phyloP scores from a whole-genome alignment of 78 protist species.

The Monocercomonoides exilis region DNA sequence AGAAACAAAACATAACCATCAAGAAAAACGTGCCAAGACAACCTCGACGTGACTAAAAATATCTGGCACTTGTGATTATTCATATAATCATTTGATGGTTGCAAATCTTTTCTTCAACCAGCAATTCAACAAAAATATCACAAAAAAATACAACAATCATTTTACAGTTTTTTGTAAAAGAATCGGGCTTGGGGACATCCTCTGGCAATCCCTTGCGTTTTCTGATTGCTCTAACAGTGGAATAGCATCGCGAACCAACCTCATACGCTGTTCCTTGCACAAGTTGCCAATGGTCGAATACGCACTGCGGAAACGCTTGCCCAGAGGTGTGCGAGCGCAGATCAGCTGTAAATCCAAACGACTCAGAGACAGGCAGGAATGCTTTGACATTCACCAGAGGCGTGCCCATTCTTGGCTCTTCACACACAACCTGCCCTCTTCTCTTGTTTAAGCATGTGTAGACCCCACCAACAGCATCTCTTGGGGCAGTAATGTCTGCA shows the following conservation, averaged over 20 bases:
- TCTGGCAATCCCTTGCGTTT: conserved; percentile 88
- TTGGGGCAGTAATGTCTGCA: conserved; percentile 19
- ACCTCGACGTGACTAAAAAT: too few relatives aligned
- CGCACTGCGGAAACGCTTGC: conserved; percentile 98
- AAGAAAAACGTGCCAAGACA: too few relatives aligned
- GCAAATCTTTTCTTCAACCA: too few relatives aligned
- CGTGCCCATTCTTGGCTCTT: too few relatives aligned
- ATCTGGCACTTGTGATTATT: too few relatives aligned
- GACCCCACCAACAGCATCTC: conserved; percentile 19
- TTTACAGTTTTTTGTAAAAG: conserved; percentile 3
- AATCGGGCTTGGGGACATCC: conserved; percentile 6
- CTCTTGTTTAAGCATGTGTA: conserved; percentile 66
- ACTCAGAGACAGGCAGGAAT: conserved; percentile 94
- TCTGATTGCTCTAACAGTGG: conserved; percentile 54
- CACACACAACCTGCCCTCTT: conserved; percentile 82
- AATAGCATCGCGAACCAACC: conserved; percentile 36
- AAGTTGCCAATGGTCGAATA: too few relatives aligned
- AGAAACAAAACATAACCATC: too few relatives aligned
- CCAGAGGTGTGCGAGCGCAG: conserved; percentile 96
- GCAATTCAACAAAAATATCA: too few relatives aligned
- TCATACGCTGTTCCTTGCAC: too few relatives aligned
- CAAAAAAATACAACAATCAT: too few relatives aligned
- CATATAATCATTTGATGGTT: too few relatives aligned
- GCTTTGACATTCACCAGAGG: conserved; percentile 72
- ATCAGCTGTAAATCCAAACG: too few relatives aligned